Evolutionary conservation across 2,329 filamentous ascomycete genomes (phyloP).

Genomic region (Raffaelea deltoideospora): DNA sequence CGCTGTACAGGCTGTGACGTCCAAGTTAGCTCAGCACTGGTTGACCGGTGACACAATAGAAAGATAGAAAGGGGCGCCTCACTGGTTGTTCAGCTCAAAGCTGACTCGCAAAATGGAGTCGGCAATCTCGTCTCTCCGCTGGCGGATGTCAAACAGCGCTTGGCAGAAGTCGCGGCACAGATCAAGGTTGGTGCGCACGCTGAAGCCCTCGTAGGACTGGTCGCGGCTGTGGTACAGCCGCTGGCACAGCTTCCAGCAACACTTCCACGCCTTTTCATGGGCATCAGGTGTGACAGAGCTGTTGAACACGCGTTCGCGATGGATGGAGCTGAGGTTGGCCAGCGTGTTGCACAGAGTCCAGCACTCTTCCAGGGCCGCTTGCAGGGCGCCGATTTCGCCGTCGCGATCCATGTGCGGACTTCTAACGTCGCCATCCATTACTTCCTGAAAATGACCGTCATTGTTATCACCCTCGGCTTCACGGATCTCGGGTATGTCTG

Average conservation of each 20-base stretch:
- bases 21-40: not conserved
- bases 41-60: not conserved
- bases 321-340: conserved; percentile 68
- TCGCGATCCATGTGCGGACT: conserved; percentile 25
- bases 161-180: conserved; percentile 88
- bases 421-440: conserved; percentile 30
- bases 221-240: conserved; percentile 72
- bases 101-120: conserved; percentile 85
- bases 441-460: conserved; percentile 20
- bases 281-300: conserved; percentile 58
- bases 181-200: conserved; percentile 63
- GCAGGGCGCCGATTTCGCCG: conserved; percentile 53
- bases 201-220: conserved; percentile 48
- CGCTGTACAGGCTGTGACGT: conserved; percentile 57
- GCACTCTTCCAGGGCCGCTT: conserved; percentile 67
- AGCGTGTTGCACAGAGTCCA: conserved; percentile 91
- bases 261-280: conserved; percentile 82
- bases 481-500: conserved; percentile 34
- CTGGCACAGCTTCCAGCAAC: conserved; percentile 86
- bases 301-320: conserved; percentile 65
- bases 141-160: conserved; percentile 72
- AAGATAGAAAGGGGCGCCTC: conserved; percentile 12
- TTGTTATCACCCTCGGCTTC: conserved; percentile 37
- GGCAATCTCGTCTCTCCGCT: conserved; percentile 59
- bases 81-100: conserved; percentile 91